Evolutionary conservation across 176 grass and related monocot species (phyloP).

Genomic region (Carex myosuroides): DNA sequence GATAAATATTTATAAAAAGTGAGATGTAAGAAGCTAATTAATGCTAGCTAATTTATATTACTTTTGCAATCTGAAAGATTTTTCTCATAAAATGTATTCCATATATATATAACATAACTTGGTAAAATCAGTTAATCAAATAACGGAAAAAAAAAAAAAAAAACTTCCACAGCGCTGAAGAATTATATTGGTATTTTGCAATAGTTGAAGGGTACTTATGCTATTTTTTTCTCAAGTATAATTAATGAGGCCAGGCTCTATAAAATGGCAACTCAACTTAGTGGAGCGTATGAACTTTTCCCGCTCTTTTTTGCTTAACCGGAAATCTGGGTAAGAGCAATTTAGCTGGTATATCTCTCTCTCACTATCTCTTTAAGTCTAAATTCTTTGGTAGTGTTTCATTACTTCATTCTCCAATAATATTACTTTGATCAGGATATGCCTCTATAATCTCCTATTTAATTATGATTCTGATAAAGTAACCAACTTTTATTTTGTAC

Average conservation of each 20-base stretch:
- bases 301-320: constrained; percentile 20
- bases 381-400: not conserved
- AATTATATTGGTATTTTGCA: not conserved
- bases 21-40: not conserved
- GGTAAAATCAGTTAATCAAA: not conserved
- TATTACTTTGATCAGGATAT: not conserved
- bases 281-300: constrained; percentile 19
- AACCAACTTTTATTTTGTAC: not conserved
- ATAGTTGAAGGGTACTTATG: not conserved
- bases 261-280: constrained; percentile 19
- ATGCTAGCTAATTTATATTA: not conserved
- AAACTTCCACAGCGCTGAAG: not conserved
- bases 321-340: constrained; percentile 3
- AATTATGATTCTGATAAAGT: not conserved
- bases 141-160: not conserved
- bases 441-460: not conserved
- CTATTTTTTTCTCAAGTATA: not conserved
- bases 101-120: not conserved
- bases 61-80: not conserved
- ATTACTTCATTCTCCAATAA: not conserved
- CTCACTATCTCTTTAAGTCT: not conserved
- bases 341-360: not conserved
- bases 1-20: not conserved
- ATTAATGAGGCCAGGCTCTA: constrained; percentile 12
- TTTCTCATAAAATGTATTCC: not conserved